These are phyloP conservation scores for Gastrolobium villosum DNA, from an alignment of 306 rosid genomes.

Conservation along the genomic window DNA sequence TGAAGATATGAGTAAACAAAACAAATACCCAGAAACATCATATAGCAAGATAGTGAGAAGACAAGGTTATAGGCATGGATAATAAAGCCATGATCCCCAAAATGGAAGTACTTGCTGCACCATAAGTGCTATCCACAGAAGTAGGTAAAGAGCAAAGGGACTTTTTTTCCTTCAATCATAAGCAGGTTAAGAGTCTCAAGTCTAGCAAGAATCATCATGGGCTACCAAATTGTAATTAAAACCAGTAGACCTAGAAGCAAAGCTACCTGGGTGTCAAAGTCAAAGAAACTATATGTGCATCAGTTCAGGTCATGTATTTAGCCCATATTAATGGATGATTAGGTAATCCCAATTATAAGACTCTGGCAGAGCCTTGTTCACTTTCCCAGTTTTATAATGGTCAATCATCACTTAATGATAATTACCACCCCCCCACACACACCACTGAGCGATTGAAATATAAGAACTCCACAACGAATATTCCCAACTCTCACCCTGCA, in stretches of 20 bases:
- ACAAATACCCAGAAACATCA: constrained; percentile 34
- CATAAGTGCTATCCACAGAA: constrained; percentile 20
- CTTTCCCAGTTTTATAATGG: background rate
- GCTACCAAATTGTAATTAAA: constrained; percentile 29
- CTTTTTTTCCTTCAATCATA: constrained; percentile 9
- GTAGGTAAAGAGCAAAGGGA: background rate
- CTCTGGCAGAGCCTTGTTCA: constrained; percentile 2
- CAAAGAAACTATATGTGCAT: background rate
- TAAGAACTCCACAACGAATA: constrained; percentile 1
- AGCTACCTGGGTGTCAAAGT: constrained; percentile 8
- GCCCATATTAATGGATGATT: background rate
- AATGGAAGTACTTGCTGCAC: background rate
- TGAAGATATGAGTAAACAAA: constrained; percentile 40
- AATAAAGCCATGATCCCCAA: background rate
- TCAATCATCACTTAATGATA: constrained; percentile 5
- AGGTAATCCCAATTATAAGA: constrained; percentile 23
- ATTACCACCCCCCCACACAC: background rate
- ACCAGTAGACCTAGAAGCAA: constrained; percentile 12
- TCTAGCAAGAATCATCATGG: background rate
- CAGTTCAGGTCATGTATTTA: constrained; percentile 20
- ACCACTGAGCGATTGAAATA: background rate
- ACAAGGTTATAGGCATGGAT: constrained; percentile 12
- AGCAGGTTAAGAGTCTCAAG: background rate
- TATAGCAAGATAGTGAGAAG: constrained; percentile 8
- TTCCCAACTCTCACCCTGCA: constrained; percentile 21